Conservation (phyloP, 768 basidiomycete genomes). For the Mrakia frigida region DNA sequence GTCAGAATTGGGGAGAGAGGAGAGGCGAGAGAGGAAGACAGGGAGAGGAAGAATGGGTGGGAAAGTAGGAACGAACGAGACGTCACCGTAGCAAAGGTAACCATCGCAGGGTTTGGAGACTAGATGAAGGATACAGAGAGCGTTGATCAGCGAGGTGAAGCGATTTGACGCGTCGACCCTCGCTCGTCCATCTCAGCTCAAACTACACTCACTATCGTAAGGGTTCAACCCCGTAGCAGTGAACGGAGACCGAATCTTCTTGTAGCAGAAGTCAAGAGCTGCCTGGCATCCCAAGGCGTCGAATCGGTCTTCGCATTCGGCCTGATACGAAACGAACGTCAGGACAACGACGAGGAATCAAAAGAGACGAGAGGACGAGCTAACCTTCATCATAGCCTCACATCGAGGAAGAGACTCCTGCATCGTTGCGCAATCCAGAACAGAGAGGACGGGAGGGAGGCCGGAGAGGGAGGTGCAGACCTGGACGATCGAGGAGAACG, state of each 20-base stretch:
- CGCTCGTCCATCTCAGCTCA: constrained; percentile 45
- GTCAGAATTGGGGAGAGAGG: background rate
- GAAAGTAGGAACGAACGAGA: background rate
- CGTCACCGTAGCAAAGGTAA: constrained; percentile 17
- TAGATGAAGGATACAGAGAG: constrained; percentile 51
- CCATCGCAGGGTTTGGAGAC: constrained; percentile 43
- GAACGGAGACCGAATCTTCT: constrained; percentile 45
- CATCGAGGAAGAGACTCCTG: constrained; percentile 65
- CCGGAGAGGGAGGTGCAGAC: constrained; percentile 25
- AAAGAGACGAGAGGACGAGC: background rate
- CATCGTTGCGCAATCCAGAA: constrained; percentile 48
- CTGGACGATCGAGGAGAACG: background rate
- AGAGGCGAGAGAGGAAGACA: background rate
- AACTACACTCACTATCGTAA: constrained; percentile 33
- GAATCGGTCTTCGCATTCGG: constrained; percentile 41
- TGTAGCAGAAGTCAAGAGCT: constrained; percentile 29
- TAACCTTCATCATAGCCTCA: constrained; percentile 51
- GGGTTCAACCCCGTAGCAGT: constrained; percentile 46
- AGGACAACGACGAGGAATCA: background rate
- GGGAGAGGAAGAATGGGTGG: background rate
- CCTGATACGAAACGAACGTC: constrained; percentile 14
- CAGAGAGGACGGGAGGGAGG: constrained; percentile 22
- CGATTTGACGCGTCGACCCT: constrained; percentile 52
- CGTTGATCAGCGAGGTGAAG: constrained; percentile 47
- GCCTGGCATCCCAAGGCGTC: constrained; percentile 25